phyloP scores from a whole-genome alignment of 1,284 basidiomycete species.

The Irpex lacteus region DNA sequence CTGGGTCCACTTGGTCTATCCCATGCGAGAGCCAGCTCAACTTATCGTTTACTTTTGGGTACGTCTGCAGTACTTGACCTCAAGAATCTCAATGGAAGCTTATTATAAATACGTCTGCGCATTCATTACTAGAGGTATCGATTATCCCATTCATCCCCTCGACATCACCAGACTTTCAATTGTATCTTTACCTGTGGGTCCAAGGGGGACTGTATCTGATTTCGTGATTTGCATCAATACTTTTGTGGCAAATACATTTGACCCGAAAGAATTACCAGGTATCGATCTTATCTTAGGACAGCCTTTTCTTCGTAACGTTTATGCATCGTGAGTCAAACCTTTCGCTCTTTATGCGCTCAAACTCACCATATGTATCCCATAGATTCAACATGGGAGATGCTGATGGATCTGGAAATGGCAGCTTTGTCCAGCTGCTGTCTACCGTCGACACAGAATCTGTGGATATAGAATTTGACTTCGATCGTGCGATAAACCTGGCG shows the following conservation, averaged over 20 bases:
- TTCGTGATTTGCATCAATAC: conserved; percentile 14
- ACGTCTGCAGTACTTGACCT: too few relatives aligned
- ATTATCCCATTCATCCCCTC: conserved; percentile 23
- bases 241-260: conserved; percentile 4
- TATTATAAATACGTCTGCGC: conserved; percentile 5
- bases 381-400: conserved; percentile 14
- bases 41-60: too few relatives aligned
- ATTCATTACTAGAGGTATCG: conserved; percentile 11
- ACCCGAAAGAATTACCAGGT: conserved; percentile 13
- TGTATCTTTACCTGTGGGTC: conserved; percentile 7
- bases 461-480: too few relatives aligned
- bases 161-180: conserved; percentile 18
- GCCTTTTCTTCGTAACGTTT: conserved; percentile 36
- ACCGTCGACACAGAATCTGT: conserved; percentile 14
- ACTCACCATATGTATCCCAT: not conserved
- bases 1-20: too few relatives aligned
- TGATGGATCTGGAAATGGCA: conserved; percentile 19
- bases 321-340: conserved; percentile 33
- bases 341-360: too few relatives aligned
- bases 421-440: conserved; percentile 28
- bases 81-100: too few relatives aligned
- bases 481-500: too few relatives aligned
- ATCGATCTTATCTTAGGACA: conserved; percentile 36
- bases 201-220: not conserved
- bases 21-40: too few relatives aligned